phyloP scores from a whole-genome alignment of 192 early-diverging fungal genomes.

The Radiomyces spectabilis region DNA sequence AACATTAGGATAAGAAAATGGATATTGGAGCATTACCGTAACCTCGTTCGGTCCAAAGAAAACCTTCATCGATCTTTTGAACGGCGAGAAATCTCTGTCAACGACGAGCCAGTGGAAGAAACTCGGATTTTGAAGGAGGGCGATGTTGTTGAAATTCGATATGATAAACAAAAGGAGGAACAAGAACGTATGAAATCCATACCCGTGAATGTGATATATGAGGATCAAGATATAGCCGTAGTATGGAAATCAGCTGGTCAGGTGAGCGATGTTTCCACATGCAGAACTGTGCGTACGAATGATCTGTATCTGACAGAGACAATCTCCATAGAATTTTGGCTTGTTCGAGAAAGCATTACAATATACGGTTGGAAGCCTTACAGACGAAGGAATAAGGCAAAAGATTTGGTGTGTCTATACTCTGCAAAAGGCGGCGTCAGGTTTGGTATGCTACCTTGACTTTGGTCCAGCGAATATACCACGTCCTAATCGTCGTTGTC shows the following conservation, averaged over 20 bases:
- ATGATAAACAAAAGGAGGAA: constrained; percentile 34
- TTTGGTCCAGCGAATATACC: background rate
- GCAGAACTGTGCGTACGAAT: constrained; percentile 12
- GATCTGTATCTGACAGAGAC: background rate
- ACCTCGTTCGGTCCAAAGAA: constrained; percentile 7
- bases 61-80: constrained; percentile 9
- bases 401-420: constrained; percentile 33
- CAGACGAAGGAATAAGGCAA: too few species aligned
- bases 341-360: constrained; percentile 7
- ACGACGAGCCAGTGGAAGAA: constrained; percentile 40
- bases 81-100: constrained; percentile 42
- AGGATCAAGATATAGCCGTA: constrained; percentile 46
- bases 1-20: background rate
- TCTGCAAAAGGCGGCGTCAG: constrained; percentile 50
- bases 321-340: constrained; percentile 13
- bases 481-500: constrained; percentile 1
- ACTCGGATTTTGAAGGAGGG: constrained; percentile 33
- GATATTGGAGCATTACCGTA: constrained; percentile 5
- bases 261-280: constrained; percentile 20
- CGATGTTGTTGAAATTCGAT: constrained; percentile 42
- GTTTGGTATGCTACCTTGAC: constrained; percentile 29
- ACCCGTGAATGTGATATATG: constrained; percentile 37
- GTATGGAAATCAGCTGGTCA: constrained; percentile 52
- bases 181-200: constrained; percentile 32
- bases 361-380: constrained; percentile 5